Conservation (phyloP, 331 rosid species). For the Malus hybrid region DNA sequence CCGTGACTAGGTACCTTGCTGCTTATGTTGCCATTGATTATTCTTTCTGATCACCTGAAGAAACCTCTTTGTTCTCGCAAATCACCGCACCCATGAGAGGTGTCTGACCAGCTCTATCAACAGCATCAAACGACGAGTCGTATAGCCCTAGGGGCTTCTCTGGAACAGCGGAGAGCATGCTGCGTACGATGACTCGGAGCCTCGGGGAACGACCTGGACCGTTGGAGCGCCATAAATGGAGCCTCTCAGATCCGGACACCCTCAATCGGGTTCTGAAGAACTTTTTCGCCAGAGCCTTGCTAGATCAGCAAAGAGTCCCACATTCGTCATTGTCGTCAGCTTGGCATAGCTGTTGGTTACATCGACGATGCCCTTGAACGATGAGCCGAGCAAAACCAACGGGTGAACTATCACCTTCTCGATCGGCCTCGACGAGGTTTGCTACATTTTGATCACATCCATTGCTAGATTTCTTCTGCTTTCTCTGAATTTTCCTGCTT, state of each 20-base stretch:
- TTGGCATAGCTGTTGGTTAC: constrained; percentile 83
- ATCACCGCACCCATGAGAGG: too few species aligned
- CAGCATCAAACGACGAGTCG: constrained; percentile 63
- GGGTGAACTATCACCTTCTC: constrained; percentile 91
- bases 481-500: too few species aligned
- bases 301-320: neutral
- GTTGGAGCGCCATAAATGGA: constrained; percentile 36
- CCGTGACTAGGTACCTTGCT: too few species aligned
- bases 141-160: constrained; percentile 83
- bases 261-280: constrained; percentile 53
- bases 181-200: constrained; percentile 50
- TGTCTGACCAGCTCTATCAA: too few species aligned
- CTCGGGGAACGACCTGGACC: constrained; percentile 68
- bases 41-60: too few species aligned
- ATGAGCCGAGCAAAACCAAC: constrained; percentile 62
- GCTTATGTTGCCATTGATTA: too few species aligned
- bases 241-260: constrained; percentile 17
- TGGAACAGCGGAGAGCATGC: constrained; percentile 70
- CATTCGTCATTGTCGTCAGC: too few species aligned
- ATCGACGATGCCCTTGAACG: constrained; percentile 84
- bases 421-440: constrained; percentile 50
- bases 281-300: constrained; percentile 24
- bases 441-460: constrained; percentile 89
- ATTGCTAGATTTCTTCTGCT: constrained; percentile 13
- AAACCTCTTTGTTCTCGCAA: too few species aligned